Percentiles rank a stretch among this genome's conserved stretches.
phyloP scores from a whole-genome alignment of 257 asterid genomes.

The Solanum acaule region DNA sequence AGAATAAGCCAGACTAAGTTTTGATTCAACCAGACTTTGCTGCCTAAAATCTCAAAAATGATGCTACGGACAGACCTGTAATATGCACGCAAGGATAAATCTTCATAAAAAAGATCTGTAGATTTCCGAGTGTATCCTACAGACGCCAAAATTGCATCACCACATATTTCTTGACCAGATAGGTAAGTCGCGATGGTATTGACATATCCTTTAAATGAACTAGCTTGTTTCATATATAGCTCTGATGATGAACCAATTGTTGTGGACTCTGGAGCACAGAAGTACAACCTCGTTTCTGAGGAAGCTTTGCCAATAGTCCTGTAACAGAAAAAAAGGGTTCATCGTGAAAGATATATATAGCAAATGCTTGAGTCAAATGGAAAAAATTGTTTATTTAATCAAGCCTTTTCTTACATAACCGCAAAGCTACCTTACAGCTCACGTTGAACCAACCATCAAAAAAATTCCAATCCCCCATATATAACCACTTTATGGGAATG shows the following conservation, averaged over 20 bases:
- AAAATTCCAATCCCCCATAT: not conserved
- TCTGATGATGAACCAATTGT: slow-evolving; percentile 15
- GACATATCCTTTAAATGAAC: slow-evolving; percentile 32
- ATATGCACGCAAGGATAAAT: slow-evolving; percentile 48
- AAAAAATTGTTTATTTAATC: not conserved
- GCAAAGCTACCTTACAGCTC: not conserved
- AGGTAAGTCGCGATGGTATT: slow-evolving; percentile 76
- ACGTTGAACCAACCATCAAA: not conserved
- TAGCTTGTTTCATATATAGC: slow-evolving; percentile 15
- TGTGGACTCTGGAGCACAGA: slow-evolving; percentile 36
- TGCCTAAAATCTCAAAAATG: slow-evolving; percentile 1
- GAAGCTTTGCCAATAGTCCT: slow-evolving; percentile 86
- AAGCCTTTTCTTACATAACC: not conserved
- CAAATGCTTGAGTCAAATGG: not conserved
- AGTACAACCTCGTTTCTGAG: slow-evolving; percentile 81
- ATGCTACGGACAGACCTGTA: slow-evolving; percentile 43
- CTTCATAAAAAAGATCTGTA: slow-evolving; percentile 49
- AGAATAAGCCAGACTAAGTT: not conserved
- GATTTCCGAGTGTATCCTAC: slow-evolving; percentile 81
- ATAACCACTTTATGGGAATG: not conserved
- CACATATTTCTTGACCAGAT: slow-evolving; percentile 56
- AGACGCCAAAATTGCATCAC: slow-evolving; percentile 89
- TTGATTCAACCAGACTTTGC: not conserved
- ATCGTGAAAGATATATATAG: not conserved
- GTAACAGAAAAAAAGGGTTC: slow-evolving; percentile 10